Percentiles rank a stretch among this genome's conserved stretches.
Conservation (phyloP, 352 stramenopile genomes). For the Pythium scleroteichum region DNA sequence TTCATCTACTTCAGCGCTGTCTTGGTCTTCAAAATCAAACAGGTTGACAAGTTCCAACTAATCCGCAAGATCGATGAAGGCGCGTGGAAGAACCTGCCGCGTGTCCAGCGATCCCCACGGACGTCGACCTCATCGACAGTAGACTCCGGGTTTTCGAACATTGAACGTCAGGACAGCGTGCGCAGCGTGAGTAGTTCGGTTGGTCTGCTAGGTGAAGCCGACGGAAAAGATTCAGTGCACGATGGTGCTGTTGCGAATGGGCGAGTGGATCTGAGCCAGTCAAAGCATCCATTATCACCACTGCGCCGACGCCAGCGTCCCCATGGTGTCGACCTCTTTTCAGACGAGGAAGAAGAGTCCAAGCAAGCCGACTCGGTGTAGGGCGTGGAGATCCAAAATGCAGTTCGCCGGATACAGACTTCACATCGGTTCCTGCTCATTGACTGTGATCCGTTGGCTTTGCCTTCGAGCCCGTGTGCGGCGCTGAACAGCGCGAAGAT, state of each 20-base stretch:
- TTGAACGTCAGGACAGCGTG: constrained; percentile 37
- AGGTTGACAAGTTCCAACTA: constrained; percentile 83
- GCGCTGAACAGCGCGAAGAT: constrained; percentile 57
- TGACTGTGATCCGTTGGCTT: constrained; percentile 29
- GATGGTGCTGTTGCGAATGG: not conserved
- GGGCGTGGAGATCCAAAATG: constrained; percentile 1
- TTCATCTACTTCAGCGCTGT: constrained; percentile 88
- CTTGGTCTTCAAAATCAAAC: constrained; percentile 89
- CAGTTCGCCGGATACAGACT: not conserved
- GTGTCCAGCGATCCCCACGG: constrained; percentile 63
- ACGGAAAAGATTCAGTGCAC: constrained; percentile 3
- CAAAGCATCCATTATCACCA: constrained; percentile 37
- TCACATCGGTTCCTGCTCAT: constrained; percentile 34
- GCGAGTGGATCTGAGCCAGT: constrained; percentile 7
- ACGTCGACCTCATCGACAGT: constrained; percentile 1
- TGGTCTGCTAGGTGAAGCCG: constrained; percentile 19
- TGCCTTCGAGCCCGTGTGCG: constrained; percentile 42
- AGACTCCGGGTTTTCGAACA: not conserved
- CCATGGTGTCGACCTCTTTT: constrained; percentile 20
- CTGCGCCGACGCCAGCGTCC: constrained; percentile 36
- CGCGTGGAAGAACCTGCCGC: constrained; percentile 78
- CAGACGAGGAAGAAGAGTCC: constrained; percentile 27
- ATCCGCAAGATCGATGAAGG: constrained; percentile 77
- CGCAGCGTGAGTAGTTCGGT: constrained; percentile 44
- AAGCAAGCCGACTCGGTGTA: constrained; percentile 37